Base-by-base conservation (phyloP, 2,329 filamentous ascomycete genomes). In the Sporothrix inflata region DNA sequence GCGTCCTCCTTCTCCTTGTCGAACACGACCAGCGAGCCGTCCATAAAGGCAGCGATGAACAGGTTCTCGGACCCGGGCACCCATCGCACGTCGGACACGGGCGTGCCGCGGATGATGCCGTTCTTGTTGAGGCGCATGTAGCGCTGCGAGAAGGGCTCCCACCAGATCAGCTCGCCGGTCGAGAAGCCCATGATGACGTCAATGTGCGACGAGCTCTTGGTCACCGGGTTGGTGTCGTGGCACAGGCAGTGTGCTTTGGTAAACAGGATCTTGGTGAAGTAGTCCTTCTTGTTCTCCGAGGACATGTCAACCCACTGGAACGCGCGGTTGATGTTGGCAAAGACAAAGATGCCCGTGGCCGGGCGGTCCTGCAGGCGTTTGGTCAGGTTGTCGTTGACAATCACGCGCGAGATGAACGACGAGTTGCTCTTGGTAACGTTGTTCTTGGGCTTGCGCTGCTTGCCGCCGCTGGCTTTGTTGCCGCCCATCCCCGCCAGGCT, bases 341-440 rank as follows among this genome's bases (percentile, higher is more conserved):
- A 98, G 1, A 92, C 93, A 81, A 96, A 97, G 3, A 96, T 81
- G 0, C 94, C 94, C 75, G 96, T 92, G 2, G 86, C 85, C 14
- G 90, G 89, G 74, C 93, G 90, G 42, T 98, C 96, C 66, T 89
- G 88, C 74, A 98, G 82, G 75, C 92, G 90, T 82, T 96, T 97
- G 27, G 88, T 86, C 71, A 97, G 82, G 4, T 87, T 86, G 77
- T 99, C 96, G 78, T 97, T 93, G 19, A 94, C 91, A 75, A 98
- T 97, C 42, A 98, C 95, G 71, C 96, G 86, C n/a, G 95, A 98
- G 40, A 99, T 96, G 79, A 98, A 99, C 0, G 95, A 97, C 11
- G 96, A 99, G 81, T 97, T 98, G 83, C 94, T 98, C 85, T 99
- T 99, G 69, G 95, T 91, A 81, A 99, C 96, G 81, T 97, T 98